These are phyloP conservation scores for Patellifolia procumbens DNA, from an alignment of 179 eudicot genomes.

Conservation along the genomic window DNA sequence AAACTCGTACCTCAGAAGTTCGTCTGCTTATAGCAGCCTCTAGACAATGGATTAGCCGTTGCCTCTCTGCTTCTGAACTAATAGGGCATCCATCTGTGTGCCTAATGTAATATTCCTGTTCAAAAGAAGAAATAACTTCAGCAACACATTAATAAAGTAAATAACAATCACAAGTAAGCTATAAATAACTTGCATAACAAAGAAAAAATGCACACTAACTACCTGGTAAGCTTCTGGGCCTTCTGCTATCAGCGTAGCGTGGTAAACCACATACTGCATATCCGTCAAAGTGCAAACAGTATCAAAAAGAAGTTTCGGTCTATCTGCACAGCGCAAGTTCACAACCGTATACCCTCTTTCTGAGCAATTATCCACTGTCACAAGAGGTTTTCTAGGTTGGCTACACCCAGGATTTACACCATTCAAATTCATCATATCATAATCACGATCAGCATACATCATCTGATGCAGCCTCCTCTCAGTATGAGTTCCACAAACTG, in stretches of 20 bases:
- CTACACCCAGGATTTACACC: conserved; percentile 26
- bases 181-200: background rate
- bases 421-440: conserved; percentile 40
- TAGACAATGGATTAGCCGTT: conserved; percentile 75
- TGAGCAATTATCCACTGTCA: conserved; percentile 60
- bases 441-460: conserved; percentile 93
- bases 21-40: conserved; percentile 92
- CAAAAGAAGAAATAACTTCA: background rate
- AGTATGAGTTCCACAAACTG: conserved; percentile 66
- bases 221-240: conserved; percentile 92
- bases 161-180: background rate
- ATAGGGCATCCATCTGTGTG: conserved; percentile 84
- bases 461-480: conserved; percentile 89
- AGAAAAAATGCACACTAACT: background rate
- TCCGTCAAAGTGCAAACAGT: conserved; percentile 86
- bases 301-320: conserved; percentile 90
- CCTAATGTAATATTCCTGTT: conserved; percentile 77
- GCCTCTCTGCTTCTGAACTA: conserved; percentile 83
- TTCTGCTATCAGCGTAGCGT: conserved; percentile 75
- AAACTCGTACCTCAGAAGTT: conserved; percentile 65
- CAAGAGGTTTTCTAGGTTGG: conserved; percentile 47
- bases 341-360: conserved; percentile 83
- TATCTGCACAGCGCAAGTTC: conserved; percentile 61
- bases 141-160: background rate
- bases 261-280: conserved; percentile 92